Evolutionary conservation across 2,329 filamentous ascomycete genomes (phyloP), one percentile per base, ranked within the genome.

Genomic region (Cryphonectria parasitica): DNA sequence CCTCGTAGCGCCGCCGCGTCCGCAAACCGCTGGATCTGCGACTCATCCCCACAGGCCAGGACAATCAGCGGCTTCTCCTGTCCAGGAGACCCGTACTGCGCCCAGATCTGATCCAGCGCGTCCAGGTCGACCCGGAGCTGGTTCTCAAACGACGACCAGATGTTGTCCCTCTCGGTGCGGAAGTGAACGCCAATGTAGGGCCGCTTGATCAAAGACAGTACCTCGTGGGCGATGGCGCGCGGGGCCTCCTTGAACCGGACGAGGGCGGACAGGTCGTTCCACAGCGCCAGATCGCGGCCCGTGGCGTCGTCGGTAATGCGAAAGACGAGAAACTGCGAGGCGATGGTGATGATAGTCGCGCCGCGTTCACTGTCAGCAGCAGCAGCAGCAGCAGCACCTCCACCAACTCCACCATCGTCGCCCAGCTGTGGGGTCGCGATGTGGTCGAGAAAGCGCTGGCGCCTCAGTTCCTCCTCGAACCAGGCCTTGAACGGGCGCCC

Each of bases 231-330:
- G 34, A 79, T 71, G n/a, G 62, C 68, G 31, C 79, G 74, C 5
- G 77, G 74, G 10, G 73, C 73, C 15, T 76, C 74, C 41, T 72
- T 76, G 73, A 79, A 80, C 22, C 79, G 77, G 54, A 81, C 71
- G 0, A 80, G 72, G 69, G 76, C 71, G 0, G 74, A 68, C 5
- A 81, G 72, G 65, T 81, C 79, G 62, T 78, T 80, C 79, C 79
- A 81, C 17, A 80, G 69, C 3, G 72, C 75, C 10, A 81, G 69
- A 45, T 81, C 79, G 31, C 74, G 71, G 2, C 76, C 74, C 1
- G 79, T 80, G 1, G 79, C 76, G 73, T 81, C 79, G 72, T 81
- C 79, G n/a, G 77, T 80, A 62, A 81, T 72, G 64, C 78, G 75
- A 72, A 77, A 81, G n/a, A 80, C 58, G 25, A 80, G 70, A 69